Base-by-base conservation (phyloP, 2,329 filamentous ascomycete genomes). In the Ophiocordyceps camponoti-rufipedis region DNA sequence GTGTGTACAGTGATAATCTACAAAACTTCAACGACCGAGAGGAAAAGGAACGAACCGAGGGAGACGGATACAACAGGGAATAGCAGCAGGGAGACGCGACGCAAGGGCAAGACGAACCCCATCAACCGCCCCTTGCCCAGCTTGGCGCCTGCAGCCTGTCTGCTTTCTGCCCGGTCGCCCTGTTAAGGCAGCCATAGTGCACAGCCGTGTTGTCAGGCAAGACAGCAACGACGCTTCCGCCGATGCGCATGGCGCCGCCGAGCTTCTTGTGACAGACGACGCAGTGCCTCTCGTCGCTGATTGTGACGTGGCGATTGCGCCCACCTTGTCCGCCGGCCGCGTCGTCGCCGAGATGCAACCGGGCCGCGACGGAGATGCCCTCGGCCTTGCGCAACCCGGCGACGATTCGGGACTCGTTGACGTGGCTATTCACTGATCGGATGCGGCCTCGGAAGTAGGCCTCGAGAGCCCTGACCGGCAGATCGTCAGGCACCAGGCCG, bases 361-460 rank as follows among this genome's bases (percentile, higher is more conserved):
- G 68, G 6, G 81, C 77, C 53, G 94, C 85, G 7, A 82, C 78
- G 35, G 78, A 75, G n/a, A 89, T 78, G 23, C 85, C 78, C 56
- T 88, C 79, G 32, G 85, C 82, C 56, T 82, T 85, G 41, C 85
- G 73, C 52, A 98, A 65, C 1, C 79, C 79, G 2, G 82, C 76
- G 2, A 87, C 75, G 28, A 98, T 79, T 28, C 84, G 77, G 31
- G 81, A 78, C 61, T 91, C 81, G 53, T 88, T 89, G 48, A 91
- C 72, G 1, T 84, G 72, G 23, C 80, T 84, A 54, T 87, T 95
- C 45, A 86, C 86, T 11, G 81, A 79, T 18, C 91, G 80, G 55
- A 96, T 94, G 19, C 89, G 80, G 11, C 88, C 87, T 35, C 80
- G 78, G 69, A 98, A 96, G 63, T 98, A 98, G 13, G 82, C 82